Conservation (phyloP, 345 rosid species). For the Anastatica hierochuntica region DNA sequence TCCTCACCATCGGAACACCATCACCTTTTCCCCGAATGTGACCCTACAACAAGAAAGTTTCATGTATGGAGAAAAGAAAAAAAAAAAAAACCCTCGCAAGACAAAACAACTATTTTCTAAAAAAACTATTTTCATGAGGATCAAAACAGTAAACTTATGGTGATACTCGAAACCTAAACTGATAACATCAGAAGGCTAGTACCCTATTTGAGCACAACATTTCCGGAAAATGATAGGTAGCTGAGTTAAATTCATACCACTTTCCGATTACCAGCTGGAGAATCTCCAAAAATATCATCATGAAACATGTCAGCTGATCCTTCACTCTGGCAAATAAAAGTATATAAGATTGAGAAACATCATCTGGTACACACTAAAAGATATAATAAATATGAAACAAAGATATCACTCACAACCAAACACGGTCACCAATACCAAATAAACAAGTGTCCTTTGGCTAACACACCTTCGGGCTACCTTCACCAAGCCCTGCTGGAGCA, state of each 20-base stretch:
- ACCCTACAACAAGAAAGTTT: conserved; percentile 16
- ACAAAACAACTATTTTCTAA: no score
- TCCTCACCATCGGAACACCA: conserved; percentile 57
- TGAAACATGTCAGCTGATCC: conserved; percentile 58
- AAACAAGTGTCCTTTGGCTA: conserved; percentile 2
- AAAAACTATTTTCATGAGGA: neutral
- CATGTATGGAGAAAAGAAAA: no score
- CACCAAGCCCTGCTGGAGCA: conserved; percentile 75
- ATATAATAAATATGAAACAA: conserved; percentile 9
- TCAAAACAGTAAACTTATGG: neutral
- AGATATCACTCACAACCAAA: conserved; percentile 22
- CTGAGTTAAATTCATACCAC: conserved; percentile 33
- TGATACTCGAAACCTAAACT: conserved; percentile 1
- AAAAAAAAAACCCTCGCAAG: no score
- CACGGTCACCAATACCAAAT: conserved; percentile 9
- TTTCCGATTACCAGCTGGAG: conserved; percentile 66
- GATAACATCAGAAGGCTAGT: neutral
- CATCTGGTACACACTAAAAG: neutral
- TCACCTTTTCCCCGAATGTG: conserved; percentile 64
- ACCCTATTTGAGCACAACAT: neutral
- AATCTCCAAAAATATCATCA: conserved; percentile 96
- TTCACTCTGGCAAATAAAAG: conserved; percentile 63
- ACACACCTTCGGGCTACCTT: conserved; percentile 92
- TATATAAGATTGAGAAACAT: conserved; percentile 9
- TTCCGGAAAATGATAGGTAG: neutral